A percentile compares a stretch with the other conserved stretches of the same genome.
These are phyloP conservation scores for Nigrograna mackinnonii DNA, from an alignment of 2,329 filamentous ascomycete genomes.

Conservation along the genomic window DNA sequence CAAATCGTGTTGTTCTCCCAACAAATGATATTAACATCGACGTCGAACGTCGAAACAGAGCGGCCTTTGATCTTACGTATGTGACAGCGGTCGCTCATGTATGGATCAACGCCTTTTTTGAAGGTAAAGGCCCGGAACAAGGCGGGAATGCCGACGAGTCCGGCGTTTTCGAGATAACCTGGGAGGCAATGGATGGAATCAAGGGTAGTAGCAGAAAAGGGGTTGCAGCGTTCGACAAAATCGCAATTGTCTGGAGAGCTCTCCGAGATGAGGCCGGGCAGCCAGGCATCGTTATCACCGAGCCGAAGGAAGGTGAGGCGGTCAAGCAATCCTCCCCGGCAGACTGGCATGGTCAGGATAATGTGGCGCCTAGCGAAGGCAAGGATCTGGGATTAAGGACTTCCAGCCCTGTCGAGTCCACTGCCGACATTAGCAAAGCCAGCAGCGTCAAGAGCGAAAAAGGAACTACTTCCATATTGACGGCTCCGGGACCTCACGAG, in stretches of 20 bases:
- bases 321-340: slow-evolving; percentile 72
- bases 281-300: slow-evolving; percentile 56
- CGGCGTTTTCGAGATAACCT: slow-evolving; percentile 73
- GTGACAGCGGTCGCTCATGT: slow-evolving; percentile 92
- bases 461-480: slow-evolving; percentile 41
- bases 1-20: slow-evolving; percentile 68
- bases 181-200: slow-evolving; percentile 87
- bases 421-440: slow-evolving; percentile 70
- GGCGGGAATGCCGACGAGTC: slow-evolving; percentile 67
- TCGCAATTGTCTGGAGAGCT: slow-evolving; percentile 82
- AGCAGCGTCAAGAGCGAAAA: slow-evolving; percentile 64
- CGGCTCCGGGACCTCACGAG: slow-evolving; percentile 29
- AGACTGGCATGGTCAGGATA: slow-evolving; percentile 70
- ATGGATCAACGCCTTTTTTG: slow-evolving; percentile 96
- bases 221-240: slow-evolving; percentile 75
- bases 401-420: slow-evolving; percentile 60
- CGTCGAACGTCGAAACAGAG: slow-evolving; percentile 82
- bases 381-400: slow-evolving; percentile 71
- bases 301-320: slow-evolving; percentile 68
- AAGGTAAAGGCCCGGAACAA: slow-evolving; percentile 75
- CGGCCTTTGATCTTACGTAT: slow-evolving; percentile 78
- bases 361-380: slow-evolving; percentile 49
- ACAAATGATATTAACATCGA: slow-evolving; percentile 89
- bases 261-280: slow-evolving; percentile 35
- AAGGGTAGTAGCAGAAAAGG: slow-evolving; percentile 87